A percentile compares a stretch with the other conserved stretches of the same genome.
Conservation (phyloP, 305 asterid species). For the Withania somnifera region DNA sequence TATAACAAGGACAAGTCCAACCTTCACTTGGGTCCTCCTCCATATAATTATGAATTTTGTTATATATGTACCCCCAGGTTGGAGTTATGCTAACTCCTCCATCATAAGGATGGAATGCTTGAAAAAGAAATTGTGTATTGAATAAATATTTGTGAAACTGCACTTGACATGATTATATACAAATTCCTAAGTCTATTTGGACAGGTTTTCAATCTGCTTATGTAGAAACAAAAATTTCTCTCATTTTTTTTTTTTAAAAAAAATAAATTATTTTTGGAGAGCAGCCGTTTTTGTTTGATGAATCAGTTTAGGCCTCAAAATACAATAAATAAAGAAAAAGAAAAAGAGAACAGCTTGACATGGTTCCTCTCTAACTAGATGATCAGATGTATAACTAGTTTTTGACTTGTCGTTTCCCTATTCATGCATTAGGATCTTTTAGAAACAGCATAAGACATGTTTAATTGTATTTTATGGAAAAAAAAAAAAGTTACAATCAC, state of each 20-base stretch:
- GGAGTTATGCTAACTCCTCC: background rate
- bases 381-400: background rate
- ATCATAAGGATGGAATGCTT: background rate
- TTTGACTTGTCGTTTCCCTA: background rate
- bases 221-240: too few relatives aligned
- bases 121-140: background rate
- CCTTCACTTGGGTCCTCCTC: too few relatives aligned
- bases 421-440: background rate
- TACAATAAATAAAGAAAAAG: too few relatives aligned
- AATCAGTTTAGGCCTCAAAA: background rate
- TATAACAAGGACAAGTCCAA: too few relatives aligned
- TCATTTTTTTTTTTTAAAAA: too few relatives aligned
- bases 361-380: background rate
- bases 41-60: too few relatives aligned
- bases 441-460: background rate
- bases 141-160: background rate
- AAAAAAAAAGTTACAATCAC: background rate
- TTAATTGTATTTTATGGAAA: background rate
- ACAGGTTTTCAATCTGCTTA: background rate
- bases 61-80: rapidly evolving
- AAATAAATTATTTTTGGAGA: background rate
- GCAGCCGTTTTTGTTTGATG: background rate
- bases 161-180: background rate
- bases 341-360: background rate
- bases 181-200: background rate